Evolutionary conservation across 192 early-diverging fungal genomes (phyloP).

Genomic region (Umbelopsis ramanniana): DNA sequence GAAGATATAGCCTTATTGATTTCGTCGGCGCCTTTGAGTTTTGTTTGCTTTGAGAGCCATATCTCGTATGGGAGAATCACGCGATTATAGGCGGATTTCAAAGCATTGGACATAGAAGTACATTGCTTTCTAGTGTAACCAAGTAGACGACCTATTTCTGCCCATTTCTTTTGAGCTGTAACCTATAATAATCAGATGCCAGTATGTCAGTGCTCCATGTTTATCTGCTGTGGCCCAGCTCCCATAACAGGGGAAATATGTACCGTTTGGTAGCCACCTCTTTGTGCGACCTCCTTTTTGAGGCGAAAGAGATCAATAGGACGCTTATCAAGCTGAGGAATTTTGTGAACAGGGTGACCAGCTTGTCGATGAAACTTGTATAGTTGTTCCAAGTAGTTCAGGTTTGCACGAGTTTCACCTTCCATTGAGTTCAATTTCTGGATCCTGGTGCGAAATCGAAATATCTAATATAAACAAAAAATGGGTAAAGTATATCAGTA

Average conservation of each 20-base stretch:
- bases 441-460: slow-evolving; percentile 87
- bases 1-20: slow-evolving; percentile 15
- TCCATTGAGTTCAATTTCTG: slow-evolving; percentile 94
- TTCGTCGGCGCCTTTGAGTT: slow-evolving; percentile 16
- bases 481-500: neutral
- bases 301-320: slow-evolving; percentile 86
- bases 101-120: slow-evolving; percentile 75
- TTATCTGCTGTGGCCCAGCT: neutral
- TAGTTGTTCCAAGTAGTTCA: slow-evolving; percentile 92
- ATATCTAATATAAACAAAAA: slow-evolving; percentile 59
- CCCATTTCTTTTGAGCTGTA: slow-evolving; percentile 78
- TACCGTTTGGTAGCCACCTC: slow-evolving; percentile 78
- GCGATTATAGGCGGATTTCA: slow-evolving; percentile 69
- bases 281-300: slow-evolving; percentile 76
- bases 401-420: slow-evolving; percentile 80
- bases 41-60: slow-evolving; percentile 59
- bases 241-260: neutral
- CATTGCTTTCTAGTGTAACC: slow-evolving; percentile 75
- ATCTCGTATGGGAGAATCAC: slow-evolving; percentile 74
- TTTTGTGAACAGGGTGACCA: slow-evolving; percentile 72
- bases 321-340: slow-evolving; percentile 84
- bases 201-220: neutral
- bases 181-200: slow-evolving; percentile 49
- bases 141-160: slow-evolving; percentile 78
- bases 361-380: slow-evolving; percentile 85